Base-by-base conservation (phyloP, 129 eudicot species). In the Scalesia atractyloides region DNA sequence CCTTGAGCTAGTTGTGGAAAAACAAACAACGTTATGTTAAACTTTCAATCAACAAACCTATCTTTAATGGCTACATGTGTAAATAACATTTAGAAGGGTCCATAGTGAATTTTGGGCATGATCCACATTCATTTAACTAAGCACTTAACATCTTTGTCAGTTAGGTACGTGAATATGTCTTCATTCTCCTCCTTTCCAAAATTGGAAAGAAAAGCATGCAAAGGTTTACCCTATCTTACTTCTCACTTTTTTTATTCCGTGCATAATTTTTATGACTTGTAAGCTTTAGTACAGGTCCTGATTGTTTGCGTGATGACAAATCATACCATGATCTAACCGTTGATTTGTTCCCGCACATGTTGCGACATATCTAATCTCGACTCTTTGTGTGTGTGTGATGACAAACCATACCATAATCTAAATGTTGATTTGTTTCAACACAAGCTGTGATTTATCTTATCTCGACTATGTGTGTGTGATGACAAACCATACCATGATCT, bases 101-200 rank as follows among this genome's bases (percentile, higher is more conserved):
- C 44, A 60, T 30, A 60, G 12, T 5, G 7, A 18, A 60, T 11
- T 26, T 60, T 30, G 19, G 43, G 43, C 19, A 60, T 30, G 68
- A 36, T 70, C 51, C 65, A 73, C 66, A 48, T 19, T 33, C 73
- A 66, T 81, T 56, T 76, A 59, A 14, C 41, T 14, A 60, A 30
- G 19, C 19, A 0, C 14, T 5, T 30, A 60, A 67, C 76, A 49
- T 58, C 77, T 33, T n/a, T 70, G 33, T 70, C 56, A 19, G 19
- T 64, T 48, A 56, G 82, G 82, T 71, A 72, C 72, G 64, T 64
- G 66, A 36, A 59, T 49, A 41, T 61, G 73, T 80, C 72, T 30
- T 75, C 73, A 63, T 17, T 50, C 39, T 53, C 76, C 24, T 39
- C 19, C 73, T 70, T 71, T 53, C 77, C 57, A 26, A 33, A 53